Conservation (phyloP, 768 basidiomycete species). For the Gloeopeniophorella convolvens region DNA sequence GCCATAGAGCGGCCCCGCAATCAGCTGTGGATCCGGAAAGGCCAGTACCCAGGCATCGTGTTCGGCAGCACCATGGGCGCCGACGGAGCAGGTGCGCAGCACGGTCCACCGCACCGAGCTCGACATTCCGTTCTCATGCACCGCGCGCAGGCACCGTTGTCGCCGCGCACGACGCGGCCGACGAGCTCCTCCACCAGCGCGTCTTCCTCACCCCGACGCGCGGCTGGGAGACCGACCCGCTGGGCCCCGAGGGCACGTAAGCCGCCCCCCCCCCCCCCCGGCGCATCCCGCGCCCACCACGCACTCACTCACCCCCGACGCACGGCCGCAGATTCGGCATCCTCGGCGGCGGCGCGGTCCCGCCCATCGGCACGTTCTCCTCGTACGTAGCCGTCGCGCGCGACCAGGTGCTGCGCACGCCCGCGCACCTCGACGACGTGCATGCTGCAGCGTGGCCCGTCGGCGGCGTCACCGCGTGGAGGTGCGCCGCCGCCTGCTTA, state of each 20-base stretch:
- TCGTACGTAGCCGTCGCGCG: conserved; percentile 72
- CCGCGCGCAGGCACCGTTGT: conserved; percentile 55
- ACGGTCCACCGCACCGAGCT: neutral
- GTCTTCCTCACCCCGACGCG: conserved; percentile 73
- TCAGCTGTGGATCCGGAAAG: conserved; percentile 70
- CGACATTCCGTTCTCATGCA: neutral
- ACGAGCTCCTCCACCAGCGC: conserved; percentile 52
- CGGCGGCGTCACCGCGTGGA: conserved; percentile 77
- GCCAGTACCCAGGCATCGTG: conserved; percentile 57
- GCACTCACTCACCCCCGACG: neutral
- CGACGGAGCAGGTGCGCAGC: conserved; percentile 59
- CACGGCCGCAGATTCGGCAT: conserved; percentile 46
- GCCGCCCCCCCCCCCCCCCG: conserved; percentile 5
- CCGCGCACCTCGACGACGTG: conserved; percentile 59
- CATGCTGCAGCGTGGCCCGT: conserved; percentile 74
- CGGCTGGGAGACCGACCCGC: conserved; percentile 65
- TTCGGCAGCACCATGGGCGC: conserved; percentile 58
- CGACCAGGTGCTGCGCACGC: conserved; percentile 58
- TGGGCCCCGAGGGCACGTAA: conserved; percentile 60
- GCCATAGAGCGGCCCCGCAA: no score
- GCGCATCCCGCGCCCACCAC: neutral
- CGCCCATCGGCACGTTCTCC: conserved; percentile 62
- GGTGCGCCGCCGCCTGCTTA: conserved; percentile 38
- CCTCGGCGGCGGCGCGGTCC: conserved; percentile 51
- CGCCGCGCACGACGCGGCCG: conserved; percentile 45